Percentiles rank a stretch among this genome's conserved stretches.
These are phyloP conservation scores for Megacollybia marginata DNA, from an alignment of 768 basidiomycete species.

Conservation along the genomic window DNA sequence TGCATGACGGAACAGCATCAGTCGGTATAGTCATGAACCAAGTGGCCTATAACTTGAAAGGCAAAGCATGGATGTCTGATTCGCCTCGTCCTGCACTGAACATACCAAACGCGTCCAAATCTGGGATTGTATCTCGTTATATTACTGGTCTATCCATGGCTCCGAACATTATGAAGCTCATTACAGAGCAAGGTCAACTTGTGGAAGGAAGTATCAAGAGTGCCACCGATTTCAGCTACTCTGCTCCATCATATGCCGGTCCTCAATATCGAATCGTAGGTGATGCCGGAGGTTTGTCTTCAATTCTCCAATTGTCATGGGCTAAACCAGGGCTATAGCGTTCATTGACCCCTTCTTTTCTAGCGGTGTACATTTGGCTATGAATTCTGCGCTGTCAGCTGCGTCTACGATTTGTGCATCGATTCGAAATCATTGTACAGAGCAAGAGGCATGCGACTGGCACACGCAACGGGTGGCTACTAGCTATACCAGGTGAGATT, in stretches of 20 bases:
- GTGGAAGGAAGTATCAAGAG: slow-evolving; percentile 38
- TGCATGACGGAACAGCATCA: slow-evolving; percentile 58
- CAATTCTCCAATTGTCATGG: not conserved
- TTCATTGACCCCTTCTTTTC: slow-evolving; percentile 67
- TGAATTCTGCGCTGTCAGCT: slow-evolving; percentile 55
- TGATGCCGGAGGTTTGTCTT: slow-evolving; percentile 50
- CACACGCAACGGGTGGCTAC: slow-evolving; percentile 49
- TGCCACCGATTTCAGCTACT: slow-evolving; percentile 60
- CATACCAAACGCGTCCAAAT: slow-evolving; percentile 15
- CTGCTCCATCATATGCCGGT: slow-evolving; percentile 49
- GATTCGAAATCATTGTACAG: slow-evolving; percentile 40
- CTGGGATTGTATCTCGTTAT: slow-evolving; percentile 18
- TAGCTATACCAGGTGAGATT: slow-evolving; percentile 46
- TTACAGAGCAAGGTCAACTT: slow-evolving; percentile 22
- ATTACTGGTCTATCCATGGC: slow-evolving; percentile 14
- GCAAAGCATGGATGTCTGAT: slow-evolving; percentile 8
- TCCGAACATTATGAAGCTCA: slow-evolving; percentile 15
- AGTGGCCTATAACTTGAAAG: slow-evolving; percentile 34
- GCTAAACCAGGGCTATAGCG: slow-evolving; percentile 22
- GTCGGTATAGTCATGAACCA: slow-evolving; percentile 59
- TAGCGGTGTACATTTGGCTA: slow-evolving; percentile 54
- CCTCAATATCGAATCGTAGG: slow-evolving; percentile 52
- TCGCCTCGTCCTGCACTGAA: slow-evolving; percentile 22
- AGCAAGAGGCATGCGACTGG: slow-evolving; percentile 40
- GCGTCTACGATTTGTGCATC: slow-evolving; percentile 51